Percentiles rank a stretch among this genome's conserved stretches.
These are phyloP conservation scores for Nitzschia sp. DNA, from an alignment of 108 stramenopile species.

Conservation along the genomic window DNA sequence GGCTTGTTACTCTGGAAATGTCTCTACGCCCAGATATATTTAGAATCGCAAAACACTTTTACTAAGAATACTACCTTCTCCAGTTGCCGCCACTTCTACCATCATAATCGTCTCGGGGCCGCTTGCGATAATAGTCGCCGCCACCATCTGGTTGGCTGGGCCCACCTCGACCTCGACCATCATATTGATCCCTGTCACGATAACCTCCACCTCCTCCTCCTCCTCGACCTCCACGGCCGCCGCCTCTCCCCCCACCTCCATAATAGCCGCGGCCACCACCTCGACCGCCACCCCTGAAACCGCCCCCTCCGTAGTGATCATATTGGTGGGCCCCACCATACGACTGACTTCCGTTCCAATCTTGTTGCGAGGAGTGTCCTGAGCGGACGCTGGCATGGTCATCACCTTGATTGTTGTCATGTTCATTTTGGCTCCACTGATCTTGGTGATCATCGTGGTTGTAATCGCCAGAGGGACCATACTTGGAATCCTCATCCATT, in stretches of 20 bases:
- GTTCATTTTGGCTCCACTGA: not conserved
- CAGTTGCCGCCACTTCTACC: conserved; percentile 14
- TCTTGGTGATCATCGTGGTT: conserved; percentile 15
- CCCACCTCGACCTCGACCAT: conserved; percentile 24
- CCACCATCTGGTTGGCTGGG: conserved; percentile 23
- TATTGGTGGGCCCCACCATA: not conserved
- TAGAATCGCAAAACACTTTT: too few species aligned
- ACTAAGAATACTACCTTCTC: conserved; percentile 6
- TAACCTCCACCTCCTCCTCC: conserved; percentile 22
- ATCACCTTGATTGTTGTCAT: not conserved
- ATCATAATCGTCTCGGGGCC: conserved; percentile 46
- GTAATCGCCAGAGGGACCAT: conserved; percentile 10
- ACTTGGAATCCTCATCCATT: conserved; percentile 9
- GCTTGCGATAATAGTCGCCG: conserved; percentile 30
- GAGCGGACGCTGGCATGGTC: not conserved
- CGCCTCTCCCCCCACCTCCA: conserved; percentile 22
- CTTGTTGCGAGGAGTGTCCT: conserved; percentile 8
- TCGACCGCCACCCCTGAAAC: conserved; percentile 26
- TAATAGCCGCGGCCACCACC: conserved; percentile 25
- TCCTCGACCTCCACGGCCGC: conserved; percentile 12
- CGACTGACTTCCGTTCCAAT: conserved; percentile 4
- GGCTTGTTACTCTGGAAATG: too few species aligned
- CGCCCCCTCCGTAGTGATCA: conserved; percentile 24
- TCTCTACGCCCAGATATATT: too few species aligned
- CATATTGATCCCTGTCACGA: conserved; percentile 1